These are phyloP conservation scores for Solanum chiquidenum DNA, from an alignment of 257 asterid species.

Conservation along the genomic window DNA sequence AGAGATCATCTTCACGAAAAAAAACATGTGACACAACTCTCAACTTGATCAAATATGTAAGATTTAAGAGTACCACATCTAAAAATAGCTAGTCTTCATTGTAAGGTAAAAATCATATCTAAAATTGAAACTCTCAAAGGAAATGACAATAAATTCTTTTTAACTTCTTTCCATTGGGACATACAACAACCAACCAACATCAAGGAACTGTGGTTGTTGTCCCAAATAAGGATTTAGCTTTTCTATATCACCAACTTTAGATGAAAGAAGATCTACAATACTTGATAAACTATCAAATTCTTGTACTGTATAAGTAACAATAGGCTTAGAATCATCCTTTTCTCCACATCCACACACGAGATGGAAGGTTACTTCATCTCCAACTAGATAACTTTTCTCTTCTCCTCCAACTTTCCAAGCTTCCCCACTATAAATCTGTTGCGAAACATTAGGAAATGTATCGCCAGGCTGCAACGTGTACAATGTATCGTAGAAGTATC, in stretches of 20 bases:
- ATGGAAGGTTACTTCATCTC: constrained; percentile 27
- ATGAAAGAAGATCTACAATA: constrained; percentile 32
- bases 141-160: background rate
- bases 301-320: constrained; percentile 71
- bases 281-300: constrained; percentile 39
- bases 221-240: constrained; percentile 39
- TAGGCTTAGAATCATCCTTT: constrained; percentile 24
- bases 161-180: constrained; percentile 52
- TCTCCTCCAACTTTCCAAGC: constrained; percentile 39
- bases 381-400: constrained; percentile 5
- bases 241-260: constrained; percentile 34
- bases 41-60: background rate
- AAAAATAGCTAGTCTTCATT: background rate
- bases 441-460: constrained; percentile 30
- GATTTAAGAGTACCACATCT: background rate
- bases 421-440: constrained; percentile 38
- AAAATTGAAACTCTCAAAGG: background rate
- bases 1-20: background rate
- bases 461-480: constrained; percentile 26
- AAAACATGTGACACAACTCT: background rate
- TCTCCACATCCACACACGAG: constrained; percentile 68
- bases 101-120: background rate
- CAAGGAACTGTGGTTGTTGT: constrained; percentile 21
- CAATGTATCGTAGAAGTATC: constrained; percentile 49
- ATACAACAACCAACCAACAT: constrained; percentile 50